Conservation (phyloP, 2,329 filamentous ascomycete species). For the Curvularia verruculosa region DNA sequence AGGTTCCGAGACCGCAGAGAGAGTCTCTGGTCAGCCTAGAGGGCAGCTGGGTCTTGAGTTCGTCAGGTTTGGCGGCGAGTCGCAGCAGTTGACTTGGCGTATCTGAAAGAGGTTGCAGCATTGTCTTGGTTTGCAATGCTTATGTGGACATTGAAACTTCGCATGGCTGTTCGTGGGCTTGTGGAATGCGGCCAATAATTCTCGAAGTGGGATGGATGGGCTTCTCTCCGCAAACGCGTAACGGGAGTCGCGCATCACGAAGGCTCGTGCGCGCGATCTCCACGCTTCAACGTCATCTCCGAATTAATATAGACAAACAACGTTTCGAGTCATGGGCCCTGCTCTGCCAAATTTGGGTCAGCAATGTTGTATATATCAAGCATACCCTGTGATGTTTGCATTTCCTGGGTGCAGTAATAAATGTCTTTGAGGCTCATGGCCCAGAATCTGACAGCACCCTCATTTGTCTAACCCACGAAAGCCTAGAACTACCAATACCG, state of each 20-base stretch:
- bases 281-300: constrained; percentile 20
- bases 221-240: constrained; percentile 28
- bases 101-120: constrained; percentile 33
- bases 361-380: neutral
- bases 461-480: constrained; percentile 32
- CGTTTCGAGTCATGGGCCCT: neutral
- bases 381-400: neutral
- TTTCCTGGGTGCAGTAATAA: neutral
- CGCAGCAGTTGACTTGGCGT: constrained; percentile 28
- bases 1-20: constrained; percentile 36
- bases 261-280: constrained; percentile 21
- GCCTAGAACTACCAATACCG: constrained; percentile 47
- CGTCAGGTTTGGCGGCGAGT: constrained; percentile 34
- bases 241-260: constrained; percentile 24
- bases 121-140: constrained; percentile 41
- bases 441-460: neutral
- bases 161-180: constrained; percentile 33
- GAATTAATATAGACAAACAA: neutral
- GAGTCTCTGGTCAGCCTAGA: constrained; percentile 43
- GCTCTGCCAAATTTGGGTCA: neutral
- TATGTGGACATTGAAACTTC: constrained; percentile 33
- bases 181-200: constrained; percentile 3
- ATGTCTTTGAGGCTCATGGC: neutral
- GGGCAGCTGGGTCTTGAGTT: constrained; percentile 32
- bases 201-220: constrained; percentile 19